These are phyloP conservation scores for Nicotiana rustica DNA, from an alignment of 305 asterid genomes.

Conservation along the genomic window DNA sequence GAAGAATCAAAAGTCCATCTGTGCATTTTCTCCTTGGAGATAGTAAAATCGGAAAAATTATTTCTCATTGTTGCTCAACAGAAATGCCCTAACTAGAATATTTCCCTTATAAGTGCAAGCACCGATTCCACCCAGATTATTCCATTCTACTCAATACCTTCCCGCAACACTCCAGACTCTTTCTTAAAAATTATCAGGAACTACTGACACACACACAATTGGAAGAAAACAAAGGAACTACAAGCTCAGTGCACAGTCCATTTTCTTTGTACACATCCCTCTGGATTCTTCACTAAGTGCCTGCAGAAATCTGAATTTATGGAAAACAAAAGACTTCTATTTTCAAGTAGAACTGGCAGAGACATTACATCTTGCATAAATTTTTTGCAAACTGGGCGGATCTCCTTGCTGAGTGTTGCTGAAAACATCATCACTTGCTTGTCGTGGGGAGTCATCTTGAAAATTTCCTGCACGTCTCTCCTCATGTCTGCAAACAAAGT, in stretches of 20 bases:
- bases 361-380: constrained; percentile 96
- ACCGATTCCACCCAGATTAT: constrained; percentile 13
- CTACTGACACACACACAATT: not conserved
- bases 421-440: constrained; percentile 97
- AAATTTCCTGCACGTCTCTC: constrained; percentile 90
- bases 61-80: constrained; percentile 38
- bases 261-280: not conserved
- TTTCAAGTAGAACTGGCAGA: constrained; percentile 68
- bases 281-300: constrained; percentile 35
- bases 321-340: constrained; percentile 58
- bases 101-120: not conserved
- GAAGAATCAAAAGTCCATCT: constrained; percentile 54
- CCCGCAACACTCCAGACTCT: not conserved
- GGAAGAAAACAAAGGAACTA: constrained; percentile 8
- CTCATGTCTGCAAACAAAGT: constrained; percentile 66
- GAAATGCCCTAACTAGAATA: constrained; percentile 14
- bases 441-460: constrained; percentile 91
- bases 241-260: not conserved
- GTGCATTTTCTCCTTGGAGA: constrained; percentile 55
- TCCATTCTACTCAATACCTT: not conserved
- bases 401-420: constrained; percentile 93
- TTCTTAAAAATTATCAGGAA: not conserved
- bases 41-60: constrained; percentile 42
- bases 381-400: constrained; percentile 94
- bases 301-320: constrained; percentile 54